Percentiles rank a stretch among this genome's conserved stretches.
Evolutionary conservation across 345 rosid species (phyloP).

Genomic region (Reutealis trisperma): DNA sequence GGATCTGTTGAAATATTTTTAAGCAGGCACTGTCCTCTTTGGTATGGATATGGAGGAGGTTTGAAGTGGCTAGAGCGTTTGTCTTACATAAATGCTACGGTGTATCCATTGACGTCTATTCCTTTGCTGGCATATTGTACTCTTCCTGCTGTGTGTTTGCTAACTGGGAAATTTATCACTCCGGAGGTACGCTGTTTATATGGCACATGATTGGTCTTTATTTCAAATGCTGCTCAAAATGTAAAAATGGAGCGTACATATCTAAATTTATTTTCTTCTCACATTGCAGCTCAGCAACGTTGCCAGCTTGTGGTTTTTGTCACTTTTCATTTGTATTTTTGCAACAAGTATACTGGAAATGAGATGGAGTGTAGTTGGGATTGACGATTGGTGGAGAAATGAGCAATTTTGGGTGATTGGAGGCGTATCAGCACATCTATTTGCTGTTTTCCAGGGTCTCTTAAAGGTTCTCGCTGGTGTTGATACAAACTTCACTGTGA

Average conservation of each 20-base stretch:
- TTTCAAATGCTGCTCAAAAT: not conserved
- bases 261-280: not conserved
- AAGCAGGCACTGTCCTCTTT: constrained; percentile 72
- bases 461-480: constrained; percentile 64
- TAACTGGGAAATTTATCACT: constrained; percentile 65
- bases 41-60: constrained; percentile 77
- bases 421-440: constrained; percentile 65
- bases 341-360: constrained; percentile 66
- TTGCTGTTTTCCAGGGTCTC: constrained; percentile 67
- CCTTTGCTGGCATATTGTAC: constrained; percentile 66
- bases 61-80: constrained; percentile 64
- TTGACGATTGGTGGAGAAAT: constrained; percentile 81
- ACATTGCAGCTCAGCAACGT: constrained; percentile 54
- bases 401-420: constrained; percentile 78
- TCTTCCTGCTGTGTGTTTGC: constrained; percentile 68
- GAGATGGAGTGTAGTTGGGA: constrained; percentile 70
- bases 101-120: constrained; percentile 68
- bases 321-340: constrained; percentile 60
- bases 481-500: constrained; percentile 61
- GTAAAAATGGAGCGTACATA: not conserved
- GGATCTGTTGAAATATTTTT: constrained; percentile 73
- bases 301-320: constrained; percentile 62
- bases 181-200: constrained; percentile 48
- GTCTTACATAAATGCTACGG: constrained; percentile 60
- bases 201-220: not conserved